Conservation (phyloP, 305 asterid species). For the Fraxinus sp. region DNA sequence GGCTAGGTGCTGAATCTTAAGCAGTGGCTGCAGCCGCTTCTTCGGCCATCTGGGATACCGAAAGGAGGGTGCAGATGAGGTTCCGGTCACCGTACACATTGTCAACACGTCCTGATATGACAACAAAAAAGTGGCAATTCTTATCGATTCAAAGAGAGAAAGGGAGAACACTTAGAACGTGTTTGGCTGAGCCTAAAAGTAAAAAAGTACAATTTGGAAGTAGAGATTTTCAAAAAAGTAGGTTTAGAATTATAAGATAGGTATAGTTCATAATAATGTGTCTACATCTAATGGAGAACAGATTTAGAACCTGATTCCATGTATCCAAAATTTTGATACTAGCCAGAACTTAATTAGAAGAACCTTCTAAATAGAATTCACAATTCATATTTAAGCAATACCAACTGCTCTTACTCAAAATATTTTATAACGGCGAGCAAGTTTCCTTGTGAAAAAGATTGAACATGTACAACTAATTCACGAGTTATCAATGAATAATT, state of each 20-base stretch:
- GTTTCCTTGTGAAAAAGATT: neutral
- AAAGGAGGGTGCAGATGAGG: constrained; percentile 90
- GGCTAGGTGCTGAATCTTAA: constrained; percentile 27
- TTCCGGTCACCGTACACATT: constrained; percentile 95
- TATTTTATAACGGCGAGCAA: neutral
- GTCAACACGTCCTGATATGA: constrained; percentile 63
- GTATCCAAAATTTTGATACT: neutral
- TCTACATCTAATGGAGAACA: neutral
- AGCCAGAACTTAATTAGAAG: neutral
- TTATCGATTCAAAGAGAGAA: neutral
- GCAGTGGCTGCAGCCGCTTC: constrained; percentile 82
- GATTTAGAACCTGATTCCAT: neutral
- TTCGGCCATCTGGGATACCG: constrained; percentile 71
- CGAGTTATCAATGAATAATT: neutral
- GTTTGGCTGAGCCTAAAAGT: neutral
- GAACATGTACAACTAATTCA: neutral
- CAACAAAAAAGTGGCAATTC: neutral
- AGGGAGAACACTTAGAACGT: neutral
- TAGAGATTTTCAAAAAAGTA: neutral
- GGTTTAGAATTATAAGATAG: neutral
- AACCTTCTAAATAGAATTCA: neutral
- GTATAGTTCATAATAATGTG: neutral
- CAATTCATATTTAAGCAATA: neutral
- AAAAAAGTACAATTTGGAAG: neutral
- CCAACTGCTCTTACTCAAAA: neutral